Evolutionary conservation across 1,284 basidiomycete genomes (phyloP), one percentile per base, ranked within the genome.

Genomic region (Heterobasidion parviporum): DNA sequence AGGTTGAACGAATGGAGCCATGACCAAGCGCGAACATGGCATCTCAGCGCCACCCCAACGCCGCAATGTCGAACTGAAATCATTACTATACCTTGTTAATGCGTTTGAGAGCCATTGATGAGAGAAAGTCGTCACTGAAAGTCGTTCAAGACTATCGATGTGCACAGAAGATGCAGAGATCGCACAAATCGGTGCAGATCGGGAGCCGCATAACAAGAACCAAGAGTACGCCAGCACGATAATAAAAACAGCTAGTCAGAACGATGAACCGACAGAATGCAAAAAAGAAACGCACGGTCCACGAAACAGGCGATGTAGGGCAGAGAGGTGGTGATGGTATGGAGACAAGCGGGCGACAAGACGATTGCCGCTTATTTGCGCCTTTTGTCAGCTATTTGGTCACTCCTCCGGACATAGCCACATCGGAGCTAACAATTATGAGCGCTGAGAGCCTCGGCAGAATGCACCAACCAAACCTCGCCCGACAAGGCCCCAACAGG

Each of bases 71-170:
- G 26, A 4, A 3, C 26, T 26, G 26, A 26, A 26, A 26, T 26
- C 5, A 26, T 26, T 26, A 3, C 16, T 83, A 56, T 61, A 94
- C 94, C 89, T 96, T 97, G 89, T 94, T 96, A 80, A 98, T 98
- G 82, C 94, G 94, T 82, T 95, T 96, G 66, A 97, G 82, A 69
- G 94, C 94, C 94, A 96, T 97, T 63, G 63, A 61, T 60, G 54
- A 48, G 38, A 57, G 64, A 58, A 63, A 50, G 62, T 56, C 52
- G 50, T 60, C 50, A 58, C 64, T 61, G 64, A 65, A 63, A 56
- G 61, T 53, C 63, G 67, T 63, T 65, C 56, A 56, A 55, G 59
- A 57, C 50, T 53, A 47, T 38, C 32, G 20, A 33, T 18, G 16
- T 33, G 35, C 8, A 34, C 46, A 33, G 41, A 12, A 33, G 34